Conservation (phyloP, 2,329 filamentous ascomycete genomes). For the Aspergillus fructus region DNA sequence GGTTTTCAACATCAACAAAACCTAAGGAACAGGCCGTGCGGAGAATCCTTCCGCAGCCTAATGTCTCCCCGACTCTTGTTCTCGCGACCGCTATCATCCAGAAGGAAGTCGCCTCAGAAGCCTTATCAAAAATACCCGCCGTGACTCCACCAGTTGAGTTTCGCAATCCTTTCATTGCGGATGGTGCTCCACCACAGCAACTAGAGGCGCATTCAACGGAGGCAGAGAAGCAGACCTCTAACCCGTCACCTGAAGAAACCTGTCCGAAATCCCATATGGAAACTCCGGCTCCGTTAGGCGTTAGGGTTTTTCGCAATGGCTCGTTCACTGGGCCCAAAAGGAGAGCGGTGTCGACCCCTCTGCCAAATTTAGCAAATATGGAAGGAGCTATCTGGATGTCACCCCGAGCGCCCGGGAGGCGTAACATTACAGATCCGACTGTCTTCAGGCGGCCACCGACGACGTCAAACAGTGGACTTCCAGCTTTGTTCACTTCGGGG, state of each 20-base stretch:
- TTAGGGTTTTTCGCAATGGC: conserved; percentile 34
- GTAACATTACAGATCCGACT: conserved; percentile 43
- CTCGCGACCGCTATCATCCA: conserved; percentile 42
- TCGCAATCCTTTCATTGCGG: conserved; percentile 31
- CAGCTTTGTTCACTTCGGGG: conserved; percentile 14
- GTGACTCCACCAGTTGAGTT: conserved; percentile 27
- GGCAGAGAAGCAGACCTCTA: conserved; percentile 16
- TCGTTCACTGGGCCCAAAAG: conserved; percentile 30
- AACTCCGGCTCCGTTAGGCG: conserved; percentile 19
- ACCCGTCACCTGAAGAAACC: conserved; percentile 22
- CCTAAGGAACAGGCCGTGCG: conserved; percentile 38
- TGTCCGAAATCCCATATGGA: conserved; percentile 24
- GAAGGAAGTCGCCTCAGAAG: conserved; percentile 23
- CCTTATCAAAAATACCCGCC: conserved; percentile 24
- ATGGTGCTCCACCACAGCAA: conserved; percentile 5
- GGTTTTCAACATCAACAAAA: conserved; percentile 39
- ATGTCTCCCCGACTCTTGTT: conserved; percentile 49
- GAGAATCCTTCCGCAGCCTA: conserved; percentile 45
- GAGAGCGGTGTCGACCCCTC: conserved; percentile 31
- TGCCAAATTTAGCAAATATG: conserved; percentile 24
- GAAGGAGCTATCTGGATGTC: conserved; percentile 28
- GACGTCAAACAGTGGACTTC: conserved; percentile 27
- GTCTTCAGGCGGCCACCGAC: conserved; percentile 37
- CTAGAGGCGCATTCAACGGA: conserved; percentile 12
- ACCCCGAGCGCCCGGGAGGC: conserved; percentile 28